These are phyloP conservation scores for Euphrasia arctica DNA, from an alignment of 305 asterid genomes.

Conservation along the genomic window DNA sequence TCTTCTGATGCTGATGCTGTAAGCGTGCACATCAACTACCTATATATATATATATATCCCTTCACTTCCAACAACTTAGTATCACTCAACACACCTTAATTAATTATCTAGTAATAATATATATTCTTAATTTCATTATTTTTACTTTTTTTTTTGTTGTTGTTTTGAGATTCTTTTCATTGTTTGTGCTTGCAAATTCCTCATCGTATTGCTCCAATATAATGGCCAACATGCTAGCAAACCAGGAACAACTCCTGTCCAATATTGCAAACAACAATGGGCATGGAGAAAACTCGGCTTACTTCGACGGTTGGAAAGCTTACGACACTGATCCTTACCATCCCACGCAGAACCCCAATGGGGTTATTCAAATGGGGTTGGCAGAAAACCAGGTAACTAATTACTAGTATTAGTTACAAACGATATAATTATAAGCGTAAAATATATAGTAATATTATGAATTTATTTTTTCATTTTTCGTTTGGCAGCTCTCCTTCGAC, in stretches of 20 bases:
- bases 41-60: constrained; percentile 17
- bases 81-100: background rate
- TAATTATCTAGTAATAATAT: background rate
- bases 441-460: background rate
- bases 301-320: constrained; percentile 86
- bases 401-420: background rate
- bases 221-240: constrained; percentile 34
- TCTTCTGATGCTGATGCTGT: constrained; percentile 1
- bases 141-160: no score
- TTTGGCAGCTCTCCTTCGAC: constrained; percentile 65
- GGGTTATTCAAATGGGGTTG: constrained; percentile 80
- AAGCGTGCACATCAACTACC: background rate
- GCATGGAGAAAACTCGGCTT: constrained; percentile 66
- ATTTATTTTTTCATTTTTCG: background rate
- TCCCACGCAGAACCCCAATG: constrained; percentile 43
- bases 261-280: constrained; percentile 62
- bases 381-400: constrained; percentile 72
- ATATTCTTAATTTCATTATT: no score
- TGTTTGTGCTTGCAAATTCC: no score
- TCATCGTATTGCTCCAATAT: background rate
- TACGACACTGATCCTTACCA: constrained; percentile 63
- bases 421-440: background rate
- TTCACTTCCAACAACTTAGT: constrained; percentile 27
- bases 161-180: no score
- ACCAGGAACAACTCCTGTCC: constrained; percentile 38